A percentile compares a stretch with the other conserved stretches of the same genome.
These are phyloP conservation scores for Mycena vitilis DNA, from an alignment of 768 basidiomycete species.

Conservation along the genomic window DNA sequence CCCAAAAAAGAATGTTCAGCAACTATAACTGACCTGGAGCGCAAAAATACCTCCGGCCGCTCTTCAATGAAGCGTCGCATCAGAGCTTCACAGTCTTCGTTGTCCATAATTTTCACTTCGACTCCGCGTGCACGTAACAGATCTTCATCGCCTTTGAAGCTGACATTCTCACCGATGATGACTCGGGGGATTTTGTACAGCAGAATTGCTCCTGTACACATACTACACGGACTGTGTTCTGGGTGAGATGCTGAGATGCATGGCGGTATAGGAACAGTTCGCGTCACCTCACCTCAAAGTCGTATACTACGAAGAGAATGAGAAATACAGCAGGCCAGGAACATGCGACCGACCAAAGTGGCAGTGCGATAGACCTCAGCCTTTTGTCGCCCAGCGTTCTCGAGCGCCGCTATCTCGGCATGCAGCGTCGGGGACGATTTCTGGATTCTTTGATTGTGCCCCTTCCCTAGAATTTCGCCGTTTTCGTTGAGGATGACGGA, in stretches of 20 bases:
- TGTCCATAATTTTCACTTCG: conserved; percentile 62
- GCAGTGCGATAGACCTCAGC: conserved; percentile 57
- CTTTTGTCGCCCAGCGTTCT: conserved; percentile 63
- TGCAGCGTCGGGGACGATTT: conserved; percentile 49
- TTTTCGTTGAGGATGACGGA: conserved; percentile 51
- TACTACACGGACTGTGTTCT: conserved; percentile 64
- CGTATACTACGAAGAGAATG: conserved; percentile 44
- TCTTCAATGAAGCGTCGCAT: conserved; percentile 68
- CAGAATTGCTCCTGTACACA: conserved; percentile 75
- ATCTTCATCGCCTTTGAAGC: conserved; percentile 65
- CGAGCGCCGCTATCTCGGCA: conserved; percentile 53
- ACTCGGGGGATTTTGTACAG: conserved; percentile 74
- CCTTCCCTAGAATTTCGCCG: conserved; percentile 43
- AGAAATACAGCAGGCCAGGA: not conserved
- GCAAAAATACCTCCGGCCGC: conserved; percentile 59
- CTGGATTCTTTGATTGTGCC: conserved; percentile 52
- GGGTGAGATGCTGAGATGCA: conserved; percentile 2
- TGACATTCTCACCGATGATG: conserved; percentile 73
- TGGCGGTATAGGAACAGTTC: not conserved
- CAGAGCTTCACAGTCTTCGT: conserved; percentile 62
- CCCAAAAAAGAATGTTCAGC: not conserved
- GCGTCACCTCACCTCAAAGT: conserved; percentile 45
- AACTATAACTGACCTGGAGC: too few species aligned
- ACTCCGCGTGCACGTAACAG: conserved; percentile 64
- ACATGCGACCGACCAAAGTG: conserved; percentile 58